Percentiles rank a stretch among this genome's conserved stretches.
Evolutionary conservation across 2,329 filamentous ascomycete species (phyloP).

Genomic region (Rutstroemia sp.): DNA sequence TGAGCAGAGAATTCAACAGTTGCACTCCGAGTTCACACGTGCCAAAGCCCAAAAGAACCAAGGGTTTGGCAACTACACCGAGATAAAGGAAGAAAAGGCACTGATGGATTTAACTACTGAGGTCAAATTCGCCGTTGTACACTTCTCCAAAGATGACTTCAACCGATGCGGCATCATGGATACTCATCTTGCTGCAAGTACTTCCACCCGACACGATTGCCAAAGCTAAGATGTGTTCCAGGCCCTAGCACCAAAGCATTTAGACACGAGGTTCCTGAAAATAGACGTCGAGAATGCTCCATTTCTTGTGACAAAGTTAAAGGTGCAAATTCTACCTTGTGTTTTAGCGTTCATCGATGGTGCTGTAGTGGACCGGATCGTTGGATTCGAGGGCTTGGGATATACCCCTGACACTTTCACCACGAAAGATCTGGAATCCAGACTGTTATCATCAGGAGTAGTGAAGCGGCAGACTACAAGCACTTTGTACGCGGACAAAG

Average conservation of each 20-base stretch:
- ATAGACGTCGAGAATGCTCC: conserved; percentile 54
- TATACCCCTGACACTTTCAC: conserved; percentile 45
- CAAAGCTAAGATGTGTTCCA: conserved; percentile 17
- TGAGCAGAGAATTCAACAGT: conserved; percentile 49
- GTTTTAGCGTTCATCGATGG: conserved; percentile 51
- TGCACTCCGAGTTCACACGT: conserved; percentile 46
- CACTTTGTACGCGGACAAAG: conserved; percentile 34
- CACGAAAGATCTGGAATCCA: conserved; percentile 44
- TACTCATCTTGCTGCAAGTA: conserved; percentile 30
- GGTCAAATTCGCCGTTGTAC: conserved; percentile 33
- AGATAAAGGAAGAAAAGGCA: conserved; percentile 51
- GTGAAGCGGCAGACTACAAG: conserved; percentile 44
- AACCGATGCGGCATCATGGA: conserved; percentile 36
- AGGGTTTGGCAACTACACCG: conserved; percentile 45
- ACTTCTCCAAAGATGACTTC: conserved; percentile 37
- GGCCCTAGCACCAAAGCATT: conserved; percentile 47
- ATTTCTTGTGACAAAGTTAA: conserved; percentile 50
- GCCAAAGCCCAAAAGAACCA: conserved; percentile 43
- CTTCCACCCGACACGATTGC: not conserved
- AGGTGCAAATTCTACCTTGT: conserved; percentile 50
- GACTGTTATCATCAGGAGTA: conserved; percentile 43
- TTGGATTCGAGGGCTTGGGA: conserved; percentile 52
- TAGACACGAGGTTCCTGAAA: conserved; percentile 49
- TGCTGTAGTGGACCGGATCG: conserved; percentile 45
- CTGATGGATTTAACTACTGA: conserved; percentile 41